Evolutionary conservation across 192 early-diverging fungal genomes (phyloP).

Genomic region (Linnemannia schmuckeri): DNA sequence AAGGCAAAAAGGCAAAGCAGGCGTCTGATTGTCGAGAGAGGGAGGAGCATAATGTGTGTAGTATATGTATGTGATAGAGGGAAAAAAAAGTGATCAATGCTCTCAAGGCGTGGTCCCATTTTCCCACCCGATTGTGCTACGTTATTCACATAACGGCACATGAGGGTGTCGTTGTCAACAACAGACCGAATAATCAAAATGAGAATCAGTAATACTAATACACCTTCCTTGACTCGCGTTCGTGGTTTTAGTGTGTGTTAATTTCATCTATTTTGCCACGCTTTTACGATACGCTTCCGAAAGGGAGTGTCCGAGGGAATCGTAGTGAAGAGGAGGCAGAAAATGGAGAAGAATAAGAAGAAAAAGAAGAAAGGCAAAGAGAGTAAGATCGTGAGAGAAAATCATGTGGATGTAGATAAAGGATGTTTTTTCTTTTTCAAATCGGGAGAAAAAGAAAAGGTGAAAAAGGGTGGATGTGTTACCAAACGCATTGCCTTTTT

Average conservation of each 20-base stretch:
- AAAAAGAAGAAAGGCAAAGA: background rate
- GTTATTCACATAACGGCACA: background rate
- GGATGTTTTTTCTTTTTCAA: background rate
- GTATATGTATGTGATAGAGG: no score
- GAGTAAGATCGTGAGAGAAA: background rate
- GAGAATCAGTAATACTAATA: background rate
- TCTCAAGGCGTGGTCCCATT: constrained; percentile 2
- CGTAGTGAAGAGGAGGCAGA: background rate
- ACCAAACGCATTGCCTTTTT: background rate
- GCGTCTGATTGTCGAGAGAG: no score
- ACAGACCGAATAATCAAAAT: background rate
- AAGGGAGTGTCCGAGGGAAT: background rate
- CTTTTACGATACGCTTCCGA: background rate
- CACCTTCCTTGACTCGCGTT: background rate
- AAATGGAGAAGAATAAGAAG: background rate
- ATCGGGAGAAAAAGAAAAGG: background rate
- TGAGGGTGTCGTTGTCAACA: background rate
- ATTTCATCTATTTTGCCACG: background rate
- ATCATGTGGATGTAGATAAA: background rate
- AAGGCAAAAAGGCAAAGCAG: no score
- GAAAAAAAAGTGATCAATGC: background rate
- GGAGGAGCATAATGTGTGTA: no score
- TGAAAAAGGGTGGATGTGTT: background rate
- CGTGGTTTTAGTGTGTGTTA: background rate
- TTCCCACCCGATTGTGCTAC: constrained; percentile 7